Percentiles rank a stretch among this genome's conserved stretches.
Evolutionary conservation across 148 eudicot genomes (phyloP).

Genomic region (Rhododendron griersonianum): DNA sequence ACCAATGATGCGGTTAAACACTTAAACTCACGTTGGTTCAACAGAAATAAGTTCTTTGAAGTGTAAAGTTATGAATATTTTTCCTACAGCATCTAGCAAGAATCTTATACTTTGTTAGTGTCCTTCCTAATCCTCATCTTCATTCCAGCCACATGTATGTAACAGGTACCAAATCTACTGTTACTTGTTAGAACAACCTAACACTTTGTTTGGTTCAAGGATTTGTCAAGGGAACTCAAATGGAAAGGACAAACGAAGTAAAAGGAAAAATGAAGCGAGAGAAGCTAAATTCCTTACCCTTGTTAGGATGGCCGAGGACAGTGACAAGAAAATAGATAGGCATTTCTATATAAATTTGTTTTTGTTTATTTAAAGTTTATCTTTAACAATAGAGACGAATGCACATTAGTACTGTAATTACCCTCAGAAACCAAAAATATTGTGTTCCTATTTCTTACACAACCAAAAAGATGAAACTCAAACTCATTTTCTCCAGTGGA

Average conservation of each 20-base stretch:
- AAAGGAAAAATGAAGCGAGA: not conserved
- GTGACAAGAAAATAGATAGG: not conserved
- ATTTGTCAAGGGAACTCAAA: not conserved
- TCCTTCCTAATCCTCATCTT: not conserved
- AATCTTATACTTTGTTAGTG: not conserved
- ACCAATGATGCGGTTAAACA: not conserved
- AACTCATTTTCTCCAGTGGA: not conserved
- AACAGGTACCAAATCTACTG: not conserved
- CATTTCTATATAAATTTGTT: not conserved
- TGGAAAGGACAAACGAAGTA: not conserved
- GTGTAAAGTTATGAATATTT: not conserved
- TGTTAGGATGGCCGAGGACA: not conserved
- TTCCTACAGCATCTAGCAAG: constrained; percentile 1
- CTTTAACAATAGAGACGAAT: not conserved
- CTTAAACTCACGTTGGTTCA: constrained; percentile 1
- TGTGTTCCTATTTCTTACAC: not conserved
- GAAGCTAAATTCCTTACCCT: not conserved
- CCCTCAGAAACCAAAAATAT: not conserved
- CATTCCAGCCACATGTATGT: not conserved
- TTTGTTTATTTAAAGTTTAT: not conserved
- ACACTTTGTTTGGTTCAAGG: not conserved
- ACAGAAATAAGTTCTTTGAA: constrained; percentile 4
- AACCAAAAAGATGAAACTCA: not conserved
- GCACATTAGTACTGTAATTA: not conserved
- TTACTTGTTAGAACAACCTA: not conserved